Percentiles rank a stretch among this genome's conserved stretches.
Conservation (phyloP, 2,329 filamentous ascomycete genomes). For the Exophiala calicioides region DNA sequence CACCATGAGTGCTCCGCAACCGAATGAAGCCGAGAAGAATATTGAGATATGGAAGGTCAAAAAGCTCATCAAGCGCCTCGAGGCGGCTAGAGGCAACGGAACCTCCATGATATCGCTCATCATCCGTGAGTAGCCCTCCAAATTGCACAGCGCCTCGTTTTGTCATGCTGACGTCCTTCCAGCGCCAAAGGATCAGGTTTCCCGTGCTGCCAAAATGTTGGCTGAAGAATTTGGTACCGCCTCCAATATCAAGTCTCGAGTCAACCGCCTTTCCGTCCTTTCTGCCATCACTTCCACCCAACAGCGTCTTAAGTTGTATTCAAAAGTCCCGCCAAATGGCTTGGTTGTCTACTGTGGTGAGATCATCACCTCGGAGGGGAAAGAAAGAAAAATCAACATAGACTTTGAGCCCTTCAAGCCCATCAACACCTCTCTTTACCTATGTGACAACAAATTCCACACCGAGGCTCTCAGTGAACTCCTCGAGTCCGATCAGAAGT, state of each 20-base stretch:
- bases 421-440: slow-evolving; percentile 98
- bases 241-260: slow-evolving; percentile 98
- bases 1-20: slow-evolving; percentile 82
- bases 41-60: slow-evolving; percentile 90
- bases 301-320: slow-evolving; percentile 98
- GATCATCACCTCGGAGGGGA: slow-evolving; percentile 98
- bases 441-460: slow-evolving; percentile 99
- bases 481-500: slow-evolving; percentile 97
- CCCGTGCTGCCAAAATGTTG: slow-evolving; percentile 97
- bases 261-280: slow-evolving; percentile 96
- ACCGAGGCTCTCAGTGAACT: slow-evolving; percentile 96
- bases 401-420: slow-evolving; percentile 99
- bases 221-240: slow-evolving; percentile 99
- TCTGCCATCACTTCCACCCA: slow-evolving; percentile 99
- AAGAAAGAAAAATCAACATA: slow-evolving; percentile 99
- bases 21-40: slow-evolving; percentile 98
- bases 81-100: slow-evolving; percentile 95
- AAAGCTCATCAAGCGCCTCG: slow-evolving; percentile 98
- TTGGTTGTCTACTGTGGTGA: slow-evolving; percentile 99
- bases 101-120: slow-evolving; percentile 99
- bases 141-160: neutral
- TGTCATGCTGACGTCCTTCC: slow-evolving; percentile 32
- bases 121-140: slow-evolving; percentile 68
- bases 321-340: slow-evolving; percentile 96
- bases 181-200: slow-evolving; percentile 98